phyloP scores from a whole-genome alignment of 2,329 filamentous ascomycete genomes.

The Chaetomium globosum region DNA sequence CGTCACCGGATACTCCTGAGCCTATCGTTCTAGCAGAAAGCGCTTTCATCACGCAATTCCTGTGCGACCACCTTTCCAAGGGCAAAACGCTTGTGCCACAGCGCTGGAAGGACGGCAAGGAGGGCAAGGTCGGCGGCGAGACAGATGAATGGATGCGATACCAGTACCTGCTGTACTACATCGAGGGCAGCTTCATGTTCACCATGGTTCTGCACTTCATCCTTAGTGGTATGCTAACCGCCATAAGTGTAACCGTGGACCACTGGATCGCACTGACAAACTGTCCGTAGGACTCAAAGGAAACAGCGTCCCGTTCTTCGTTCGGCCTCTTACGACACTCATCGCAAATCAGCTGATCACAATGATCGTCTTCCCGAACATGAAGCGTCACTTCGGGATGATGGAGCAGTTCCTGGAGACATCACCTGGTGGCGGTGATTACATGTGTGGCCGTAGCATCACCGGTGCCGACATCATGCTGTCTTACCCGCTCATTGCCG shows the following conservation, averaged over 20 bases:
- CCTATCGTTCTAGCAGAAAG: conserved; percentile 76
- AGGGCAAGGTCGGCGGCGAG: conserved; percentile 61
- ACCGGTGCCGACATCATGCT: conserved; percentile 58
- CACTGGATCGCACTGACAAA: conserved; percentile 11
- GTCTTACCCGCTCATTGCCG: conserved; percentile 55
- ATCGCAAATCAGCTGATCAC: conserved; percentile 50
- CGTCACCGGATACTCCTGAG: conserved; percentile 45
- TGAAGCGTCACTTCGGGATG: conserved; percentile 52
- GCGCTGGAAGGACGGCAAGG: conserved; percentile 60
- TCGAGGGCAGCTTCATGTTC: conserved; percentile 81
- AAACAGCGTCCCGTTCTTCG: conserved; percentile 53
- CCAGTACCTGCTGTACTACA: conserved; percentile 68
- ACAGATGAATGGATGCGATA: conserved; percentile 63
- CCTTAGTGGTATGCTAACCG: conserved; percentile 48
- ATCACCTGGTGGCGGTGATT: conserved; percentile 46
- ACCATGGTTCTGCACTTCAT: conserved; percentile 67
- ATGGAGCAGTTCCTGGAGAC: conserved; percentile 54
- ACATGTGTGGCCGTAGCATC: conserved; percentile 54
- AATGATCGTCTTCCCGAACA: conserved; percentile 52
- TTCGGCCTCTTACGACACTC: conserved; percentile 54
- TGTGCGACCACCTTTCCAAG: conserved; percentile 65
- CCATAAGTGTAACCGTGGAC: background rate
- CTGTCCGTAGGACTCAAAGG: conserved; percentile 48
- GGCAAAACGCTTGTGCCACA: conserved; percentile 54
- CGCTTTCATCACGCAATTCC: conserved; percentile 77